These are phyloP conservation scores for Chlamydomonas eustigma DNA, from an alignment of 139 green algal species.

Conservation along the genomic window DNA sequence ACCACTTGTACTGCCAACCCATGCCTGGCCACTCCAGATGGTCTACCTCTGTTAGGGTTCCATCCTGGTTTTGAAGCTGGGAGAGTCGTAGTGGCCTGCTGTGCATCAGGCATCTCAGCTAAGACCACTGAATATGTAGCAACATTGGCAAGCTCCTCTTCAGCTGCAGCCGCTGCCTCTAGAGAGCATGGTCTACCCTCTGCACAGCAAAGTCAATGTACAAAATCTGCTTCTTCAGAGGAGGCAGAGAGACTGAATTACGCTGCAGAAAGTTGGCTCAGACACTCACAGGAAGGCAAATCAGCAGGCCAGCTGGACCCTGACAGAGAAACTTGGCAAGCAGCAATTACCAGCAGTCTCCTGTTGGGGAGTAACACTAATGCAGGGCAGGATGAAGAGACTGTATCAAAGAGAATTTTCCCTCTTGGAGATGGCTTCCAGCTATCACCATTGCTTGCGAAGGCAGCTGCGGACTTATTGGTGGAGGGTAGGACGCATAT, in stretches of 20 bases:
- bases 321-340: neutral
- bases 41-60: slow-evolving; percentile 10
- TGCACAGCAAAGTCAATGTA: no score
- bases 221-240: neutral
- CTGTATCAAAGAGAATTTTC: no score
- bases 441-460: neutral
- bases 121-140: neutral
- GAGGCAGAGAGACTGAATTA: neutral
- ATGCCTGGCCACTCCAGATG: slow-evolving; percentile 6
- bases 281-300: no score
- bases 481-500: neutral
- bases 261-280: no score
- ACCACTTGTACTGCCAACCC: no score
- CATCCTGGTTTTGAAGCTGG: slow-evolving; percentile 8
- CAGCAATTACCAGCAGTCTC: neutral
- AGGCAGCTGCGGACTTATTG: slow-evolving; percentile 6
- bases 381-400: neutral
- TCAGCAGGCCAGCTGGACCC: no score
- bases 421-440: slow-evolving; percentile 4
- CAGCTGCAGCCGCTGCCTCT: neutral
- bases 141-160: no score
- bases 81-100: neutral
- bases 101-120: neutral
- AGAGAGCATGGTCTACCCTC: no score
- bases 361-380: neutral